A percentile compares a stretch with the other conserved stretches of the same genome.
These are phyloP conservation scores for Lipomyces orientalis DNA, from an alignment of 805 yeast genomes.

Conservation along the genomic window DNA sequence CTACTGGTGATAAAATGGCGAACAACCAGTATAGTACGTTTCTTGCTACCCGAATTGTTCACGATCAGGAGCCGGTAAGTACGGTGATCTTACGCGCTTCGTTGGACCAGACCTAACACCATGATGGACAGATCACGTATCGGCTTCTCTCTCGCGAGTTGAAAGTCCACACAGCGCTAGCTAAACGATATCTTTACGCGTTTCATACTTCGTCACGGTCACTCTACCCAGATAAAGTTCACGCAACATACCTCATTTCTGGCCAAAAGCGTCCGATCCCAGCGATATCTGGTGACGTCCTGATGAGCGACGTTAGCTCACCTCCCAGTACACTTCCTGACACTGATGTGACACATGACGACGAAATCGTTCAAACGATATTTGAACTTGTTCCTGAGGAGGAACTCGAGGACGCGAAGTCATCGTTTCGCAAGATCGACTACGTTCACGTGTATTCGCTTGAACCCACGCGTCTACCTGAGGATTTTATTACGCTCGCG, in stretches of 20 bases:
- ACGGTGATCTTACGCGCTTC: not conserved
- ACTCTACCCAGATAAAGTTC: slow-evolving; percentile 20
- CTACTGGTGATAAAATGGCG: not conserved
- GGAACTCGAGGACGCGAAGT: slow-evolving; percentile 30
- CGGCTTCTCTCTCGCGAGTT: slow-evolving; percentile 31
- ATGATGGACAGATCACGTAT: slow-evolving; percentile 27
- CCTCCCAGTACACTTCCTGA: slow-evolving; percentile 20
- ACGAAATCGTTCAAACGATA: slow-evolving; percentile 8
- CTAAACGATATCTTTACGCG: slow-evolving; percentile 27
- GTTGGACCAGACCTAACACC: not conserved
- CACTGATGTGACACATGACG: not conserved
- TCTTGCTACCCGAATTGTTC: slow-evolving; percentile 28
- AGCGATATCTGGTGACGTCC: not conserved
- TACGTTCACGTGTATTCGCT: slow-evolving; percentile 29
- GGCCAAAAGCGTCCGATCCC: slow-evolving; percentile 16
- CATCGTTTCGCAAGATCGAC: slow-evolving; percentile 15
- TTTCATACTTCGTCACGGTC: slow-evolving; percentile 18
- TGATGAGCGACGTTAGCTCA: slow-evolving; percentile 10
- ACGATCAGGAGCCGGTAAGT: slow-evolving; percentile 30
- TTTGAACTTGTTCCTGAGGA: slow-evolving; percentile 31
- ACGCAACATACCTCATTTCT: slow-evolving; percentile 28
- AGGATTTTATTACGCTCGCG: slow-evolving; percentile 19
- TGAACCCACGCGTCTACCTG: slow-evolving; percentile 22
- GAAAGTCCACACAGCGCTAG: slow-evolving; percentile 13
- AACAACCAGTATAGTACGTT: not conserved